phyloP scores from a whole-genome alignment of 164 flowering plant species.

The Protea cynaroides region DNA sequence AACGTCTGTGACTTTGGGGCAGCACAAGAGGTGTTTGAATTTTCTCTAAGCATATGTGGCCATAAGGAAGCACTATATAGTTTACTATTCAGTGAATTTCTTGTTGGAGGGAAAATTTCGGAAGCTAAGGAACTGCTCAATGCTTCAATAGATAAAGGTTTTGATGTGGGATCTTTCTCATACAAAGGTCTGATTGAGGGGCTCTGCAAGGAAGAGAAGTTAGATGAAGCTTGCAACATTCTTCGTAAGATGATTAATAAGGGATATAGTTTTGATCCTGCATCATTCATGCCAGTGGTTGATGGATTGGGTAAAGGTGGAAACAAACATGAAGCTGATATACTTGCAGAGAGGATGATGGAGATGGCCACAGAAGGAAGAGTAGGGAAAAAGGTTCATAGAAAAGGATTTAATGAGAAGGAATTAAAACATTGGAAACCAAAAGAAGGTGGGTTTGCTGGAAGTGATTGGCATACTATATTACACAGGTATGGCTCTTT shows the following conservation, averaged over 20 bases:
- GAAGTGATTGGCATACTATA: slow-evolving; percentile 52
- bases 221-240: slow-evolving; percentile 49
- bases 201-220: slow-evolving; percentile 51
- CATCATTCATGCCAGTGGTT: slow-evolving; percentile 82
- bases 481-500: slow-evolving; percentile 59
- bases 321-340: slow-evolving; percentile 64
- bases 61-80: slow-evolving; percentile 62
- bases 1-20: slow-evolving; percentile 48
- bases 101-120: slow-evolving; percentile 44
- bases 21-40: slow-evolving; percentile 65
- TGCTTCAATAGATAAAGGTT: slow-evolving; percentile 46
- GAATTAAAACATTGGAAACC: slow-evolving; percentile 15
- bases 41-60: slow-evolving; percentile 53
- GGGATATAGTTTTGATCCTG: slow-evolving; percentile 67
- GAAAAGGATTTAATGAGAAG: slow-evolving; percentile 14
- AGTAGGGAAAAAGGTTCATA: slow-evolving; percentile 24
- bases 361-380: slow-evolving; percentile 51
- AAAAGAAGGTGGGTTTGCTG: slow-evolving; percentile 17
- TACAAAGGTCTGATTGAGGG: slow-evolving; percentile 61
- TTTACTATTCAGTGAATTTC: slow-evolving; percentile 65
- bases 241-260: slow-evolving; percentile 52
- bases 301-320: slow-evolving; percentile 67
- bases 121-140: slow-evolving; percentile 60
- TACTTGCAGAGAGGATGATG: slow-evolving; percentile 76
- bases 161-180: slow-evolving; percentile 47